Conservation (phyloP, 1,139 yeast species). For the Geotrichum europaeum region DNA sequence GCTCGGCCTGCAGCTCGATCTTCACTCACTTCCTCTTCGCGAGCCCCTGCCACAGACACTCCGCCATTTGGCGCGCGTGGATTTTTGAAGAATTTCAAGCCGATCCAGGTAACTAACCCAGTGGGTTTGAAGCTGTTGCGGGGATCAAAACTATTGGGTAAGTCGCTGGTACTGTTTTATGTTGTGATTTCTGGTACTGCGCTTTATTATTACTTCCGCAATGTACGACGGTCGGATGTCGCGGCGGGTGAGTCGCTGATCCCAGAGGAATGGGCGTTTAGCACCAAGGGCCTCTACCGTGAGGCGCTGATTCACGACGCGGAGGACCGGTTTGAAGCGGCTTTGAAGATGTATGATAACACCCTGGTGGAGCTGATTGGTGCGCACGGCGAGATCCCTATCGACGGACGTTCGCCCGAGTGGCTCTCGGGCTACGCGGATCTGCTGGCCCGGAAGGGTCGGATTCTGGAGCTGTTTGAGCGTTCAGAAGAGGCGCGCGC, state of each 20-base stretch:
- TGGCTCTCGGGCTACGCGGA: constrained; percentile 40
- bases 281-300: constrained; percentile 26
- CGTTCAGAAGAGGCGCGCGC: constrained; percentile 31
- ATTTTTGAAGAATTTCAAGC: constrained; percentile 4
- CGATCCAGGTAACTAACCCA: constrained; percentile 17
- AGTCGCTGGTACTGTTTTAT: constrained; percentile 22
- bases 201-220: constrained; percentile 24
- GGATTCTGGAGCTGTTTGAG: constrained; percentile 29
- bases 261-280: constrained; percentile 32
- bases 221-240: constrained; percentile 22
- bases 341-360: constrained; percentile 24
- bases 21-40: not conserved
- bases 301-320: constrained; percentile 33
- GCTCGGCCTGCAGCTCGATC: not conserved
- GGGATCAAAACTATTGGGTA: constrained; percentile 17
- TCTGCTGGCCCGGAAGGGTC: constrained; percentile 35
- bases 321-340: constrained; percentile 21
- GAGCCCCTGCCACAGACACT: not conserved
- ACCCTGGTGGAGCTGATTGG: constrained; percentile 27
- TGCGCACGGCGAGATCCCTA: constrained; percentile 12
- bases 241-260: constrained; percentile 26
- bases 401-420: constrained; percentile 24
- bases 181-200: constrained; percentile 24
- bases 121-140: constrained; percentile 17
- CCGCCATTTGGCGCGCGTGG: constrained; percentile 2